Base-by-base conservation (phyloP, 805 yeast species). In the Ogataea degrootiae region DNA sequence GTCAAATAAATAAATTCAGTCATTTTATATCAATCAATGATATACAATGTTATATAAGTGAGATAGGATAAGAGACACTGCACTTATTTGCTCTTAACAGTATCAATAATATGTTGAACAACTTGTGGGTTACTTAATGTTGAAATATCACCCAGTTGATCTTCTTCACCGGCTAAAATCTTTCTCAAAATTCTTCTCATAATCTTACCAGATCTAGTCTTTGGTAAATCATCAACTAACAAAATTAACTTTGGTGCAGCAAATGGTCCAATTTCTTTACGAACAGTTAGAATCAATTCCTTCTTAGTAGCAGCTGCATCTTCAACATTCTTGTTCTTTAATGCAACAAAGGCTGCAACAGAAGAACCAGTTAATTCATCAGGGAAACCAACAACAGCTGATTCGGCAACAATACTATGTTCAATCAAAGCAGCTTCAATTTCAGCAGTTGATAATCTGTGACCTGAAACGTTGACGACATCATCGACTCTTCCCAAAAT, bases 291-390 rank as follows among this genome's bases (percentile, higher is more conserved):
- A 40, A 85, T 68, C 61, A 85, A 71, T 56, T 81, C 85, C 61
- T 77, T 81, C 68, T 82, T 83, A 52, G 79, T 72, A 4, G 75
- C 77, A 39, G 66, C 67, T 31, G 77, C 65, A 57, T 80, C 85
- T 35, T 71, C 78, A 41, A 63, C 54, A 1, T 67, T 58, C 41
- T 67, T 77, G 52, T 76, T 78, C 72, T 88, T 88, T 66, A 94
- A 77, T 39, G 94, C 79, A 42, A 94, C 97, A 64, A 86, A 94
- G 16, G 98, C 98, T 59, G 90, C 85, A 54, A 92, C 96, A 11
- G 98, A 96, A 76, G 92, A 97, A 57, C 98, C 98, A 36, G 98
- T 94, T 63, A 94, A 77, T 61, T 94, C 99, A 68, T 94, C 98
- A 52, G 84, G 79, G 58, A 88, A 82, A 52, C 98, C 98, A 48